These are phyloP conservation scores for Beauveria scarabaeidicola DNA, from an alignment of 2,329 filamentous ascomycete species.

Conservation along the genomic window DNA sequence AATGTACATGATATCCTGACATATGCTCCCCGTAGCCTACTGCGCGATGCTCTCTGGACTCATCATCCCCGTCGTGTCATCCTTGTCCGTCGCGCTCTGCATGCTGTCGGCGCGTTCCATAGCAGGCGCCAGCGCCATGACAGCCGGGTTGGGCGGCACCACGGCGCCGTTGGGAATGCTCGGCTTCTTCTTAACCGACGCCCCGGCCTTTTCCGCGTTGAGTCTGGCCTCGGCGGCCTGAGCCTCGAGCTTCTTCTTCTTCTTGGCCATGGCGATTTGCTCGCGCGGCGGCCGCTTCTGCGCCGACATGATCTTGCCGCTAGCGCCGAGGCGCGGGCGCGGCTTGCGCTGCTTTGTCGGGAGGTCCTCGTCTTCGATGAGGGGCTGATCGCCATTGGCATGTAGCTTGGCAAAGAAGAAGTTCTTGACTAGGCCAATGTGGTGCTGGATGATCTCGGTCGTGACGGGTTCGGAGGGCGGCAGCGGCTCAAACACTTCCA, in stretches of 20 bases:
- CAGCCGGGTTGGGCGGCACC: slow-evolving; percentile 31
- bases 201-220: slow-evolving; percentile 27
- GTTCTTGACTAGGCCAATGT: slow-evolving; percentile 81
- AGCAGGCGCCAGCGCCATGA: slow-evolving; percentile 31
- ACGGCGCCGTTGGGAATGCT: slow-evolving; percentile 17
- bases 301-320: slow-evolving; percentile 78
- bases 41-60: slow-evolving; percentile 69
- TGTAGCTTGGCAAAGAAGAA: slow-evolving; percentile 89
- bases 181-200: slow-evolving; percentile 47
- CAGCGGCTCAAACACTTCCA: slow-evolving; percentile 58
- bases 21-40: slow-evolving; percentile 13
- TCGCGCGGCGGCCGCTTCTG: slow-evolving; percentile 76
- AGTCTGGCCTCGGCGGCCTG: slow-evolving; percentile 39
- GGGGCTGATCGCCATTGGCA: slow-evolving; percentile 67
- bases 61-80: slow-evolving; percentile 67
- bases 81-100: slow-evolving; percentile 59
- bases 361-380: slow-evolving; percentile 91
- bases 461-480: slow-evolving; percentile 69
- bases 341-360: slow-evolving; percentile 82
- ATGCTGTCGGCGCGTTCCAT: slow-evolving; percentile 54
- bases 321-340: slow-evolving; percentile 56
- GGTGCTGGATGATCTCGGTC: slow-evolving; percentile 63
- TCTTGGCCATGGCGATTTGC: slow-evolving; percentile 75
- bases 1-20: slow-evolving; percentile 3
- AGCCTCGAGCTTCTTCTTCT: slow-evolving; percentile 72